These are phyloP conservation scores for Hericium coralloides DNA, from an alignment of 768 basidiomycete species.

Conservation along the genomic window DNA sequence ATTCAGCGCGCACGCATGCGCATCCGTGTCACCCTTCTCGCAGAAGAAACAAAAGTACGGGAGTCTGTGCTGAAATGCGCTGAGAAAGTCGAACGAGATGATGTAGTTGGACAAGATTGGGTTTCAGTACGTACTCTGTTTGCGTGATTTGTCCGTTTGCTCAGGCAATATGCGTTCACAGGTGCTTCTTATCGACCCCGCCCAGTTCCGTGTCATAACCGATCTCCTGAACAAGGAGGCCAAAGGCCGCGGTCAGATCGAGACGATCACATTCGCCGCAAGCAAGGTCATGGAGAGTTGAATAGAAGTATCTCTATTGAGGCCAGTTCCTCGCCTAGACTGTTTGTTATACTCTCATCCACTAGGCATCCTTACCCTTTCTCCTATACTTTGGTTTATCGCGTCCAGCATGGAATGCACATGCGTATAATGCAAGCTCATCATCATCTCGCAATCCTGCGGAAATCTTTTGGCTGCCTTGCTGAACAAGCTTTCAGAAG, in stretches of 20 bases:
- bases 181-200: conserved; percentile 90
- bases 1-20: conserved; percentile 94
- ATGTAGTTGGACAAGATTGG: conserved; percentile 66
- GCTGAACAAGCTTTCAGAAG: too few relatives aligned
- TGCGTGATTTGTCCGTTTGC: too few relatives aligned
- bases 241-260: conserved; percentile 80
- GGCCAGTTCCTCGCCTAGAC: too few relatives aligned
- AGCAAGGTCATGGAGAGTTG: conserved; percentile 28
- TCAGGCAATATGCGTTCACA: conserved; percentile 21
- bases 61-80: conserved; percentile 64
- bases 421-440: too few relatives aligned
- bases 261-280: conserved; percentile 70
- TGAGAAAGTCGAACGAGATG: conserved; percentile 79
- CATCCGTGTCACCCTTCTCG: conserved; percentile 71
- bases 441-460: too few relatives aligned
- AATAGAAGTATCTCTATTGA: too few relatives aligned
- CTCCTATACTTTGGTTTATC: too few relatives aligned
- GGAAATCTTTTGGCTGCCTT: too few relatives aligned
- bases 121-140: conserved; percentile 58
- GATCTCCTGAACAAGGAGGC: conserved; percentile 88
- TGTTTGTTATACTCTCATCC: too few relatives aligned
- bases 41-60: conserved; percentile 48
- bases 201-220: conserved; percentile 81
- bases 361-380: too few relatives aligned
- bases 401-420: too few relatives aligned